These are phyloP conservation scores for Avena sativa DNA, from an alignment of 176 grass and related monocot genomes.

Conservation along the genomic window DNA sequence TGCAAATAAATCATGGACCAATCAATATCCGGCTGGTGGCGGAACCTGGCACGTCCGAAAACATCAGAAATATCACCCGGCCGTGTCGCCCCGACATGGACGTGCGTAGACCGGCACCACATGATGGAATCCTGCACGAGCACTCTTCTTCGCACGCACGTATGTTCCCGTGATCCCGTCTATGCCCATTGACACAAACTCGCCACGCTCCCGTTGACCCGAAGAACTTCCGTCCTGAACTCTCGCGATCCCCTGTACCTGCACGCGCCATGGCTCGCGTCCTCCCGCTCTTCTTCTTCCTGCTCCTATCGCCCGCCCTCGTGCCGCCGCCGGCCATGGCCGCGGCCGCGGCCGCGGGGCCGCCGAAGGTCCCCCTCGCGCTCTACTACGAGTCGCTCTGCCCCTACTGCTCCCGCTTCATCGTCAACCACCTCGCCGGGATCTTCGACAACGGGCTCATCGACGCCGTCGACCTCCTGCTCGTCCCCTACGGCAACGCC, in stretches of 20 bases:
- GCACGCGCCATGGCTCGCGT: constrained; percentile 14
- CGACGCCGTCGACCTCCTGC: constrained; percentile 64
- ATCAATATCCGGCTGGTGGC: not conserved
- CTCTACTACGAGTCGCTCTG: constrained; percentile 91
- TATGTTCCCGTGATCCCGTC: not conserved
- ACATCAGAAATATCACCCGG: not conserved
- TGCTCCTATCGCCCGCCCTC: constrained; percentile 2
- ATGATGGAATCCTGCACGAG: not conserved
- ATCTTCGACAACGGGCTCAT: constrained; percentile 74
- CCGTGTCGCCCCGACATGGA: not conserved
- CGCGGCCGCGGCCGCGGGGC: not conserved
- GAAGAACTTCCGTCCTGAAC: not conserved
- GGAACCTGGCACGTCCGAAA: constrained; percentile 1
- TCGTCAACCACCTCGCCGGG: constrained; percentile 68
- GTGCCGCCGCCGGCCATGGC: not conserved
- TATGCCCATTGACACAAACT: not conserved
- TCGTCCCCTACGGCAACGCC: constrained; percentile 89
- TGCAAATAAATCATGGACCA: not conserved
- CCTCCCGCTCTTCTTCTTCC: not conserved
- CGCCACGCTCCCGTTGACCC: not conserved
- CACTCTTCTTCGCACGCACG: not conserved
- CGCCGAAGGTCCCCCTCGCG: constrained; percentile 59
- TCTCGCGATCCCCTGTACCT: not conserved
- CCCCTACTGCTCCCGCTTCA: constrained; percentile 77
- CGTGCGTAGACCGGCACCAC: not conserved